These are phyloP conservation scores for Aspergillus nanangensis DNA, from an alignment of 495 filamentous ascomycete genomes.

Conservation along the genomic window DNA sequence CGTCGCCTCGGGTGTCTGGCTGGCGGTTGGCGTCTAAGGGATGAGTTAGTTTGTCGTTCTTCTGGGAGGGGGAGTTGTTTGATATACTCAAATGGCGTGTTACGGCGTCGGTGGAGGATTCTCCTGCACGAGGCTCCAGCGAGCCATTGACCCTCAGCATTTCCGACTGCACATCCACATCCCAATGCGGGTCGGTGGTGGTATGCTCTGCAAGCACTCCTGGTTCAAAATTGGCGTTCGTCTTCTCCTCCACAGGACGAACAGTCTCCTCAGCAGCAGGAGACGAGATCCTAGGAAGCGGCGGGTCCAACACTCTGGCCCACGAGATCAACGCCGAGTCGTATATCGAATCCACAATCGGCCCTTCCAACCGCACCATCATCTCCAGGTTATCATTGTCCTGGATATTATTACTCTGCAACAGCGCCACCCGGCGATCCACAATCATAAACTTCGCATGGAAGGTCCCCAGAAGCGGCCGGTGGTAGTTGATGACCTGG, in stretches of 20 bases:
- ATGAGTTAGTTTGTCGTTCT: conserved; percentile 3
- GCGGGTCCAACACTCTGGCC: conserved; percentile 58
- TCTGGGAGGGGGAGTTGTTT: not conserved
- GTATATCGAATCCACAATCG: conserved; percentile 70
- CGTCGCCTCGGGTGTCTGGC: conserved; percentile 43
- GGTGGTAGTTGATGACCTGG: conserved; percentile 70
- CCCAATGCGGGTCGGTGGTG: conserved; percentile 57
- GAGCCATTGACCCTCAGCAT: conserved; percentile 53
- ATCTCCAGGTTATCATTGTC: conserved; percentile 79
- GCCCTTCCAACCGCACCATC: conserved; percentile 72
- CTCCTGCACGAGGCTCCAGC: conserved; percentile 41
- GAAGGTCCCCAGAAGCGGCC: conserved; percentile 68
- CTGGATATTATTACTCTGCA: conserved; percentile 76
- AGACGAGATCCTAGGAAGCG: conserved; percentile 50
- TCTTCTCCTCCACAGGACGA: conserved; percentile 17
- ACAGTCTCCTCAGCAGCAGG: conserved; percentile 41
- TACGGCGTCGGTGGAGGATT: conserved; percentile 51
- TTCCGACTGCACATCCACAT: conserved; percentile 53
- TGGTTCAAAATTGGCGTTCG: not conserved
- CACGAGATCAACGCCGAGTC: conserved; percentile 69
- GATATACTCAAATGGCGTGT: conserved; percentile 56
- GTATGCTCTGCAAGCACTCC: conserved; percentile 54
- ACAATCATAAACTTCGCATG: conserved; percentile 76
- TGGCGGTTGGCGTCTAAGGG: conserved; percentile 52
- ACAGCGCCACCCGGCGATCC: conserved; percentile 60